A percentile compares a stretch with the other conserved stretches of the same genome.
Evolutionary conservation across 2,329 filamentous ascomycete species (phyloP).

Genomic region (Chaetomium sp.): DNA sequence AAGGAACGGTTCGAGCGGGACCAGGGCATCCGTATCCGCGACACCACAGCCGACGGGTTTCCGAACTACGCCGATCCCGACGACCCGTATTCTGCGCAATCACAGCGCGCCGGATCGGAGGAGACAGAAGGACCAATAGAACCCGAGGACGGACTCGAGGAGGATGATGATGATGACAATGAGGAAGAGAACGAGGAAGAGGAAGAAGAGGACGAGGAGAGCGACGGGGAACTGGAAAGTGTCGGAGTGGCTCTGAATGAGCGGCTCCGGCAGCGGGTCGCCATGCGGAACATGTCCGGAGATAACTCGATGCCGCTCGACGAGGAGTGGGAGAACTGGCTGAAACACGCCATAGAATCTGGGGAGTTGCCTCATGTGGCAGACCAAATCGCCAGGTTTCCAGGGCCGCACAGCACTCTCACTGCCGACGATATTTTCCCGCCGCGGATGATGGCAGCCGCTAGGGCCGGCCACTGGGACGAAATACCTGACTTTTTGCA

Average conservation of each 20-base stretch:
- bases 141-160: slow-evolving; percentile 14
- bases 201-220: slow-evolving; percentile 55
- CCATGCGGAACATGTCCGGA: slow-evolving; percentile 60
- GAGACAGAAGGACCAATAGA: slow-evolving; percentile 15
- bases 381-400: slow-evolving; percentile 45
- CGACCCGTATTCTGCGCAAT: slow-evolving; percentile 37
- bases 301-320: slow-evolving; percentile 62
- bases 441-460: slow-evolving; percentile 55
- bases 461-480: slow-evolving; percentile 59
- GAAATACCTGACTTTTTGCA: slow-evolving; percentile 60
- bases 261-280: slow-evolving; percentile 65
- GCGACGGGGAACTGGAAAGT: slow-evolving; percentile 58
- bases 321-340: slow-evolving; percentile 74
- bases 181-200: slow-evolving; percentile 53
- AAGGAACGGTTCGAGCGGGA: slow-evolving; percentile 78
- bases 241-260: slow-evolving; percentile 65
- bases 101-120: slow-evolving; percentile 13
- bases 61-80: slow-evolving; percentile 60
- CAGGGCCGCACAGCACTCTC: slow-evolving; percentile 41
- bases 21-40: slow-evolving; percentile 67
- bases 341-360: slow-evolving; percentile 69
- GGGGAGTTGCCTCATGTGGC: slow-evolving; percentile 56
- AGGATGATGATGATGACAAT: slow-evolving; percentile 27
- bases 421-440: slow-evolving; percentile 47
- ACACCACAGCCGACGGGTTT: slow-evolving; percentile 72